A percentile compares a stretch with the other conserved stretches of the same genome.
Conservation (phyloP, 1,139 yeast genomes). For the Suhomyces chickasaworum region DNA sequence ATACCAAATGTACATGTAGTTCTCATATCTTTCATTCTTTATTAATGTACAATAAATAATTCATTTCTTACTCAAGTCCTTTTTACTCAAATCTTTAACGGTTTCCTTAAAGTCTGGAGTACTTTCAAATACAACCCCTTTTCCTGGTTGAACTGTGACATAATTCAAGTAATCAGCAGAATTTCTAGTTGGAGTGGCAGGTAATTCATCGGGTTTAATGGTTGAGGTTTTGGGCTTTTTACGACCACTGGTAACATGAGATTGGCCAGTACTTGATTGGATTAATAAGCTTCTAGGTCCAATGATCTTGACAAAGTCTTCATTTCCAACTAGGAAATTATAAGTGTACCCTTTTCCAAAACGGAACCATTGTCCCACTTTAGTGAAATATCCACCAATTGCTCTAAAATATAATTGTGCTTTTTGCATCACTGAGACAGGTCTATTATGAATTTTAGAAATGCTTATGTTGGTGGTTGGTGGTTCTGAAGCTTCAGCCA, state of each 20-base stretch:
- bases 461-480: conserved; percentile 1
- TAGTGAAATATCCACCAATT: conserved; percentile 6
- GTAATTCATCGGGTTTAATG: neutral
- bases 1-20: too few species aligned
- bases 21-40: neutral
- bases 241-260: conserved; percentile 1
- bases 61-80: conserved; percentile 11
- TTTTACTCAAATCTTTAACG: conserved; percentile 24
- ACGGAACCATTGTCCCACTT: conserved; percentile 5
- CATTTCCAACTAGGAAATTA: conserved; percentile 33
- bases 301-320: conserved; percentile 46
- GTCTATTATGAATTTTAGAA: conserved; percentile 12
- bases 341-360: conserved; percentile 6
- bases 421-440: conserved; percentile 12
- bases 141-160: conserved; percentile 44
- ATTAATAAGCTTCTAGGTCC: conserved; percentile 61
- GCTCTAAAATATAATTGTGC: conserved; percentile 11
- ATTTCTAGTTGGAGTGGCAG: conserved; percentile 14
- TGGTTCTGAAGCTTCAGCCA: neutral
- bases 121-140: conserved; percentile 41
- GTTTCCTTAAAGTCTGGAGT: conserved; percentile 46
- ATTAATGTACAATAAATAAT: neutral
- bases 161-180: conserved; percentile 50
- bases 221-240: neutral
- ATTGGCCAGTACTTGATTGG: conserved; percentile 37